Percentiles rank a stretch among this genome's conserved stretches.
Evolutionary conservation across 768 basidiomycete genomes (phyloP).

Genomic region (Macrolepiota fuliginosa): DNA sequence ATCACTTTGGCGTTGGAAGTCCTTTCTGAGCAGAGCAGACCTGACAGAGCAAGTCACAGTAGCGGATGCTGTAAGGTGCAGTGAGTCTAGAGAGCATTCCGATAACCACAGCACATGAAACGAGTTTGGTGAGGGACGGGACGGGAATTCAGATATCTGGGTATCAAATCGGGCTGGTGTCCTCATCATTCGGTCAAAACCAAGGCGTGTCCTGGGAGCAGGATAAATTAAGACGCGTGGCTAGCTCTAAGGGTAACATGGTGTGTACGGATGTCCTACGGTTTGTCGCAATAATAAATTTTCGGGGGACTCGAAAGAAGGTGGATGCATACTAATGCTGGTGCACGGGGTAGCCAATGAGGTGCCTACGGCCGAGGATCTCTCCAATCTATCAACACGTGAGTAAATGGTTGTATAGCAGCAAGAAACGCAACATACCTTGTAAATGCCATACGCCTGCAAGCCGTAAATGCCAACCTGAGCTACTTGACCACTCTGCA

Average conservation of each 20-base stretch:
- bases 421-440: constrained; percentile 41
- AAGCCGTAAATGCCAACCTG: constrained; percentile 72
- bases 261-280: neutral
- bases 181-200: neutral
- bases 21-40: no score
- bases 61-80: no score
- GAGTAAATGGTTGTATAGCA: neutral
- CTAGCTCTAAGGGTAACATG: constrained; percentile 5
- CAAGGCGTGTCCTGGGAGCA: neutral
- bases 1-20: no score
- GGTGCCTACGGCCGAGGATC: constrained; percentile 76
- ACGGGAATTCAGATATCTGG: no score
- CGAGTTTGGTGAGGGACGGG: no score
- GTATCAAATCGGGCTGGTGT: no score
- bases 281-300: neutral
- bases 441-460: constrained; percentile 90
- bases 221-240: neutral
- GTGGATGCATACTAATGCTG: constrained; percentile 18
- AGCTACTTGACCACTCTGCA: constrained; percentile 63
- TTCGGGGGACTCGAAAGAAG: neutral
- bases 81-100: no score
- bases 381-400: constrained; percentile 66
- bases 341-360: constrained; percentile 76
- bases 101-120: no score
- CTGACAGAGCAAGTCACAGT: no score